Evolutionary conservation across 2,329 filamentous ascomycete species (phyloP).

Genomic region (Fonsecaea erecta): DNA sequence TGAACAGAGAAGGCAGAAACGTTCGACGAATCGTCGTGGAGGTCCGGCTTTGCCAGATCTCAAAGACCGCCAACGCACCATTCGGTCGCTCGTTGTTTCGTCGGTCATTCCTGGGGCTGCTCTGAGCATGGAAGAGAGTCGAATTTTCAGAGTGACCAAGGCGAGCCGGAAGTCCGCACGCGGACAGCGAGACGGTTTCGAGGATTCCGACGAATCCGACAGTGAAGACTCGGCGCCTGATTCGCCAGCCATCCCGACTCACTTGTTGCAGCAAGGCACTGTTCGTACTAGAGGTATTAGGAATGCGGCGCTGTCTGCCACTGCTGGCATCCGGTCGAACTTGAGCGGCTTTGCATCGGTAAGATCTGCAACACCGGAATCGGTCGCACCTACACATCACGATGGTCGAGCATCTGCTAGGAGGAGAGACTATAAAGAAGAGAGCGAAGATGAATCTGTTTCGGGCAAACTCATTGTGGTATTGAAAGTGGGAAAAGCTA

Average conservation of each 20-base stretch:
- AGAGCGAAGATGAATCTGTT: slow-evolving; percentile 71
- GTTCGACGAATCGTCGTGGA: slow-evolving; percentile 89
- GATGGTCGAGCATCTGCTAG: slow-evolving; percentile 72
- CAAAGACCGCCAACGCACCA: slow-evolving; percentile 90
- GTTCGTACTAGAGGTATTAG: slow-evolving; percentile 86
- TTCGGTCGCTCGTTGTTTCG: slow-evolving; percentile 88
- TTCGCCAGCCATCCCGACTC: slow-evolving; percentile 75
- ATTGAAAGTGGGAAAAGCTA: slow-evolving; percentile 73
- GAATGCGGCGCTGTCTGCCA: slow-evolving; percentile 82
- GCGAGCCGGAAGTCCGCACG: slow-evolving; percentile 60
- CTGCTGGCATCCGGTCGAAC: slow-evolving; percentile 80
- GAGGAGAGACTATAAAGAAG: slow-evolving; percentile 73
- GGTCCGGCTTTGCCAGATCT: slow-evolving; percentile 94
- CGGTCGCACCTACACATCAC: slow-evolving; percentile 63
- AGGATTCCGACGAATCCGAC: slow-evolving; percentile 88
- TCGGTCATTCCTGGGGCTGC: slow-evolving; percentile 89
- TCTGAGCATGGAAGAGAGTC: slow-evolving; percentile 77
- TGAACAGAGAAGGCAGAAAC: slow-evolving; percentile 91
- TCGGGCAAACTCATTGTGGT: slow-evolving; percentile 70
- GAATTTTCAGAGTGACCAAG: slow-evolving; percentile 79
- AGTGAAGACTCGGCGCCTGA: slow-evolving; percentile 80
- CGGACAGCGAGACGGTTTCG: slow-evolving; percentile 63
- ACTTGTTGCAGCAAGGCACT: slow-evolving; percentile 71
- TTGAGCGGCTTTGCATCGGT: slow-evolving; percentile 59
- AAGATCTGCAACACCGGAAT: slow-evolving; percentile 88